phyloP scores from a whole-genome alignment of 495 filamentous ascomycete species.

The Saxispiralis lemnorum region DNA sequence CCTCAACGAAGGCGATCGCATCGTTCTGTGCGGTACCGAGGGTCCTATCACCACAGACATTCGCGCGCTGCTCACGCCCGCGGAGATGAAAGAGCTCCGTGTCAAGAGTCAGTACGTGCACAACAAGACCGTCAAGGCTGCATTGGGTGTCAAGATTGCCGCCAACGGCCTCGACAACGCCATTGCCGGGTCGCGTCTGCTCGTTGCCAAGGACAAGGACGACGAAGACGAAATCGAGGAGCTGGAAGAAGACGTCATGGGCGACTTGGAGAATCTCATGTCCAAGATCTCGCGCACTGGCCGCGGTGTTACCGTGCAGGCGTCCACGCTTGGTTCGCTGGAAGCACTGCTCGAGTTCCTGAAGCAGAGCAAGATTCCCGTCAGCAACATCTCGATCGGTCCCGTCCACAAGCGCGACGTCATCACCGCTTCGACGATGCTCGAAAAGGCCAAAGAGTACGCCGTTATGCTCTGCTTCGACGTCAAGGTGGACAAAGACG shows the following conservation, averaged over 20 bases:
- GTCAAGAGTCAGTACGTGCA: conserved; percentile 91
- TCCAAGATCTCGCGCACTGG: conserved; percentile 76
- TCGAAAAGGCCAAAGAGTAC: conserved; percentile 88
- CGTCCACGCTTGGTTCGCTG: conserved; percentile 90
- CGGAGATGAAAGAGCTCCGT: conserved; percentile 82
- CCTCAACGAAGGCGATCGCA: conserved; percentile 80
- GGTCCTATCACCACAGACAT: conserved; percentile 90
- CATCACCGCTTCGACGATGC: conserved; percentile 88
- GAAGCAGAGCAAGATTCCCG: conserved; percentile 83
- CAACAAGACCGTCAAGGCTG: conserved; percentile 98
- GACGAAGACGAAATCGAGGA: conserved; percentile 94
- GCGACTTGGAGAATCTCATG: conserved; percentile 80
- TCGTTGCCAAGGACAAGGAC: conserved; percentile 86
- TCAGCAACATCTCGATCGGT: conserved; percentile 92
- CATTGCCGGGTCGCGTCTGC: conserved; percentile 86
- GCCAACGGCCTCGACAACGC: conserved; percentile 91
- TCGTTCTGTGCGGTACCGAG: conserved; percentile 88
- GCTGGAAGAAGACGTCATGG: conserved; percentile 89
- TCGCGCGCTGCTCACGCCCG: conserved; percentile 87
- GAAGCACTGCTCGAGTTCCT: conserved; percentile 96
- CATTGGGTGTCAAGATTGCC: conserved; percentile 95
- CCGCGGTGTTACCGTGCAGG: conserved; percentile 89
- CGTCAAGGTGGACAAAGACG: conserved; percentile 97
- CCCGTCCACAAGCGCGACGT: conserved; percentile 98
- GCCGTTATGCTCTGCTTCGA: conserved; percentile 99